Evolutionary conservation across 164 flowering plant species (phyloP), one percentile per base, ranked within the genome.

Genomic region (Stephania japonica): DNA sequence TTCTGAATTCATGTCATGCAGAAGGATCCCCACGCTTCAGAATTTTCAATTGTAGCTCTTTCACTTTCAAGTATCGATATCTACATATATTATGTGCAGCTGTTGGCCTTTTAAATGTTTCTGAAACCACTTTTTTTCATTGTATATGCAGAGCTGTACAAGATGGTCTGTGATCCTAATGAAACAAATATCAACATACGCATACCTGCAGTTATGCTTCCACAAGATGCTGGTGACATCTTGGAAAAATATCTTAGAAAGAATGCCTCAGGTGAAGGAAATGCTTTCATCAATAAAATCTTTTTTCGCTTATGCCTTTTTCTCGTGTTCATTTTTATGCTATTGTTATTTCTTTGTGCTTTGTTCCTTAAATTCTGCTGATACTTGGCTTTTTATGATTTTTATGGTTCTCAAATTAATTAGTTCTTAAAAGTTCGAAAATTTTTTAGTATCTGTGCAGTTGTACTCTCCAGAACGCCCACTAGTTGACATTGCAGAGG

Each of bases 201-300:
- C 43, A 96, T 96, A 73, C 93, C 99, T 61, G 90, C 95, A 64
- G 95, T 96, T 77, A 93, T 96, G 97, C 90, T 96, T 27, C 97
- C 99, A 70, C 88, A 84, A 78, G 91, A 93, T 85, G 98, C 99
- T 72, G 99, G 99, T 49, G 71, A 56, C 56, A 87, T 78, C 80
- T 82, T 96, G 86, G 89, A 86, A 73, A 80, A 73, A n/a, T 77
- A 76, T 76, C 78, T 93, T 11, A 75, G 38, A 12, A 87, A 69
- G 69, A 84, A 80, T 50, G 84, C 89, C 63, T 74, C 79, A 47
- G 98, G 99, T 92, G 79, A 21, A 49, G 65, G 38, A 44, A 42
- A 38, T 11, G 21, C 42, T 72, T 32, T 24, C 26, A 6, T 63
- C 71, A 9, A 44, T 44, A 24, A 21, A 14, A 47, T 42, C 38